Conservation (phyloP, 495 filamentous ascomycete genomes). For the Neurospora sp. region DNA sequence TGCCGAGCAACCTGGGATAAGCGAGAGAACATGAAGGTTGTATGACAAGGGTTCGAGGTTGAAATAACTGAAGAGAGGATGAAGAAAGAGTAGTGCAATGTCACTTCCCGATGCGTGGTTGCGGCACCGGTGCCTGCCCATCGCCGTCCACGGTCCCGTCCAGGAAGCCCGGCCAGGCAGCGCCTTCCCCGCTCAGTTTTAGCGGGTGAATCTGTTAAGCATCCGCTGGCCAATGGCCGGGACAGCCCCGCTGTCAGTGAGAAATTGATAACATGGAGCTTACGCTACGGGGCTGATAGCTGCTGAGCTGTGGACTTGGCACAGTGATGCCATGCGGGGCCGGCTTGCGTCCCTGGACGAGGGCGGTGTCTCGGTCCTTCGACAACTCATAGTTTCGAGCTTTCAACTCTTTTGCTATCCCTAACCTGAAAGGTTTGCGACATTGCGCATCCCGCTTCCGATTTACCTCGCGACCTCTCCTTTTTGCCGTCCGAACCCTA, state of each 20-base stretch:
- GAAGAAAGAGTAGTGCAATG: neutral
- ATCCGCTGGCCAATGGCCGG: neutral
- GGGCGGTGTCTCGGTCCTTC: neutral
- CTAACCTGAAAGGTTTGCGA: neutral
- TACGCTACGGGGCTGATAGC: neutral
- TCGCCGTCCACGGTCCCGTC: neutral
- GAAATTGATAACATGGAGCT: neutral
- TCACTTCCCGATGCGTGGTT: neutral
- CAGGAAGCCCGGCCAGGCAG: neutral
- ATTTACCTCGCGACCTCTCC: neutral
- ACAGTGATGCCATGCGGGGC: neutral
- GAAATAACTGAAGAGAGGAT: neutral
- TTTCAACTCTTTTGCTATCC: neutral
- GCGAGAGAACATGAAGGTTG: slow-evolving; percentile 56
- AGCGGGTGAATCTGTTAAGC: neutral
- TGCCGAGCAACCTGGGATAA: slow-evolving; percentile 66
- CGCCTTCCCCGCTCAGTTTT: neutral
- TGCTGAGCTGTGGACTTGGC: neutral
- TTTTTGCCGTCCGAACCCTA: neutral
- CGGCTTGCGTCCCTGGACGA: neutral
- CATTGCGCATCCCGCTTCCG: neutral
- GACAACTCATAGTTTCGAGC: neutral
- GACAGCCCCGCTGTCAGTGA: neutral
- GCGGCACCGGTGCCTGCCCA: neutral
- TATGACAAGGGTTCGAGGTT: neutral